These are phyloP conservation scores for Ploettnerulaceae sp. DNA, from an alignment of 2,329 filamentous ascomycete genomes.

Conservation along the genomic window DNA sequence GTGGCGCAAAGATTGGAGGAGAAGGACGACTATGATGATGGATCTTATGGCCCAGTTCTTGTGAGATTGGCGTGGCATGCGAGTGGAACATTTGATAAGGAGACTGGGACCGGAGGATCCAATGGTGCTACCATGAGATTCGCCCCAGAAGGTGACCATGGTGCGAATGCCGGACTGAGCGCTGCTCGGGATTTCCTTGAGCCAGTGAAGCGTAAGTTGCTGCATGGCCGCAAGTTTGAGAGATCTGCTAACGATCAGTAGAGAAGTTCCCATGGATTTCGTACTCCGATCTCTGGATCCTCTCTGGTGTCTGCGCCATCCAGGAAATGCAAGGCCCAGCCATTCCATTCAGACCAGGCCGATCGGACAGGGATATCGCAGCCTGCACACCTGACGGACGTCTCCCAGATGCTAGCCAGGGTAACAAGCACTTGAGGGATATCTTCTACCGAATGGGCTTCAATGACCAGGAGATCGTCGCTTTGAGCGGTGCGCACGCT, in stretches of 20 bases:
- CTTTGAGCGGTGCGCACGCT: conserved; percentile 78
- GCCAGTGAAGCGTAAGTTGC: conserved; percentile 69
- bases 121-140: conserved; percentile 98
- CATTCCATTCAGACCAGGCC: conserved; percentile 86
- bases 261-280: conserved; percentile 89
- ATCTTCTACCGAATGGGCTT: conserved; percentile 98
- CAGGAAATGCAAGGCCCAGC: conserved; percentile 92
- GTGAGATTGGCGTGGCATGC: conserved; percentile 91
- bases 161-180: conserved; percentile 87
- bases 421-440: conserved; percentile 73
- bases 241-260: conserved; percentile 31
- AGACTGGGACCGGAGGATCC: conserved; percentile 83
- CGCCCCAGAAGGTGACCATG: conserved; percentile 80
- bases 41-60: conserved; percentile 89
- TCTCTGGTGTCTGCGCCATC: conserved; percentile 77
- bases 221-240: background rate
- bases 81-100: conserved; percentile 86
- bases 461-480: conserved; percentile 94
- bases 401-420: conserved; percentile 76
- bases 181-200: conserved; percentile 87
- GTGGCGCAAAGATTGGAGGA: conserved; percentile 77
- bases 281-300: conserved; percentile 96
- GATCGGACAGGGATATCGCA: conserved; percentile 69
- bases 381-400: conserved; percentile 94
- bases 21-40: conserved; percentile 93